Percentiles rank a stretch among this genome's conserved stretches.
phyloP scores from a whole-genome alignment of 345 rosid genomes.

The Tarenaya hassleriana region DNA sequence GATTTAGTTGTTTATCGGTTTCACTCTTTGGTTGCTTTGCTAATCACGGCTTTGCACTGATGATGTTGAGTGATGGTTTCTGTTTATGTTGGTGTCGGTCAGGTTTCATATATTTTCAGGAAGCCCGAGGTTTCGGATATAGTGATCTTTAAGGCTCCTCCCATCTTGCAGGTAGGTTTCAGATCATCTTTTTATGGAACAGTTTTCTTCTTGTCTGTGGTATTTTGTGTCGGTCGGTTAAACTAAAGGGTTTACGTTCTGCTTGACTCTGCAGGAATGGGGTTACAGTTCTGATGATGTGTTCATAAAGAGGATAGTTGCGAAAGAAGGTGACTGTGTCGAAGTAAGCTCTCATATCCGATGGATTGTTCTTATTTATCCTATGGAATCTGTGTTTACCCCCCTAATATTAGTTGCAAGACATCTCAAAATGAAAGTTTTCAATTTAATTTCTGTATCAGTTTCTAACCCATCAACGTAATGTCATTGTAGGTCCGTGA shows the following conservation, averaged over 20 bases:
- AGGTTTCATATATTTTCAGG: constrained; percentile 81
- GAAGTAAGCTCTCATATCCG: constrained; percentile 56
- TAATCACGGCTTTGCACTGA: not conserved
- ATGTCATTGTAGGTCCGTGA: constrained; percentile 47
- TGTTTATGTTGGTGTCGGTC: constrained; percentile 18
- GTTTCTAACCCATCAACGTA: constrained; percentile 7
- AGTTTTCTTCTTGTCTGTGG: not conserved
- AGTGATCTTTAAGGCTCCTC: constrained; percentile 83
- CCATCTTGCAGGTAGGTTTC: constrained; percentile 50
- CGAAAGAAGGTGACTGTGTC: constrained; percentile 80
- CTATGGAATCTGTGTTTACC: constrained; percentile 14
- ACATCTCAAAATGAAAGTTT: constrained; percentile 15
- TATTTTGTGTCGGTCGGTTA: constrained; percentile 14
- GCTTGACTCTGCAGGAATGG: constrained; percentile 39
- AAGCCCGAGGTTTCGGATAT: constrained; percentile 81
- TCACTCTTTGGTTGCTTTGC: not conserved
- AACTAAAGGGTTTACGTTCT: not conserved
- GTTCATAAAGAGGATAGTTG: constrained; percentile 85
- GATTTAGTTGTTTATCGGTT: not conserved
- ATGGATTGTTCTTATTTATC: constrained; percentile 27
- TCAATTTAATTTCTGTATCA: not conserved
- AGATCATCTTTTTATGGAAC: not conserved
- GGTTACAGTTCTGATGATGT: constrained; percentile 56
- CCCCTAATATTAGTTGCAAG: constrained; percentile 15
- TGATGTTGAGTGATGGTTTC: not conserved